Evolutionary conservation across 192 early-diverging fungal species (phyloP), one percentile per base, ranked within the genome.

Genomic region (Chytriomyces sp.): DNA sequence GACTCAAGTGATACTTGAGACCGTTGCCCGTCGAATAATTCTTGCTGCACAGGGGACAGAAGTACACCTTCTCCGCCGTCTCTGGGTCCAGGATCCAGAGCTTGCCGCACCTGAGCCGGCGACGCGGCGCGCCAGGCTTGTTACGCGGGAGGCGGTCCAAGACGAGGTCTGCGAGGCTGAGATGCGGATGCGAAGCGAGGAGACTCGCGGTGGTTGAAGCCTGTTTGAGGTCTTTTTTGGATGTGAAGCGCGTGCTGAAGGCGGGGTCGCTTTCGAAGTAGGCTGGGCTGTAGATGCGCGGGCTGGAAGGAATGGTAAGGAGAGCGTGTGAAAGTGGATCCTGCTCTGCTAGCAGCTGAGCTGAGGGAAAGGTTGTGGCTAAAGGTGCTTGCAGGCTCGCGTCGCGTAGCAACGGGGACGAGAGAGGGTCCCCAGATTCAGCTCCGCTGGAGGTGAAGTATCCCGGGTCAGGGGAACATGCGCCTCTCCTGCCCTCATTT

Each of bases 1-100:
- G 22, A 33, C 38, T 63, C 1, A 73, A 37, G 59, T 73, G 71
- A 53, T 73, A 73, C 71, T 96, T 96, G 67, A 98, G 87, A 3
- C 96, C 96, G 74, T 97, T 97, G 59, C 94, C 82, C 76, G 97
- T 98, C 84, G 97, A 96, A 90, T 98, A 98, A 52, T 93, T 84
- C 76, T 97, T 98, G 76, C 91, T 91, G 83, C 96, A 98, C 39
- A 95, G 92, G 30, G 90, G 84, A 57, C 91, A 89, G 8, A 89
- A 86, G 75, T 94, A 97, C 57, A 52, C 32, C 60, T 63, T 49
- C 37, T 73, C 59, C 8, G 38, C 71, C 40, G 59, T 59, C 39
- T 40, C 60, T 14, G 58, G 59, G 37, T 73, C 71, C 19, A 49
- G 31, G 8, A 73, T 38, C 59, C 60, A 41, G 3, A 73, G 39